Evolutionary conservation across 2,329 filamentous ascomycete genomes (phyloP).

Genomic region (Xylaria arbuscula): DNA sequence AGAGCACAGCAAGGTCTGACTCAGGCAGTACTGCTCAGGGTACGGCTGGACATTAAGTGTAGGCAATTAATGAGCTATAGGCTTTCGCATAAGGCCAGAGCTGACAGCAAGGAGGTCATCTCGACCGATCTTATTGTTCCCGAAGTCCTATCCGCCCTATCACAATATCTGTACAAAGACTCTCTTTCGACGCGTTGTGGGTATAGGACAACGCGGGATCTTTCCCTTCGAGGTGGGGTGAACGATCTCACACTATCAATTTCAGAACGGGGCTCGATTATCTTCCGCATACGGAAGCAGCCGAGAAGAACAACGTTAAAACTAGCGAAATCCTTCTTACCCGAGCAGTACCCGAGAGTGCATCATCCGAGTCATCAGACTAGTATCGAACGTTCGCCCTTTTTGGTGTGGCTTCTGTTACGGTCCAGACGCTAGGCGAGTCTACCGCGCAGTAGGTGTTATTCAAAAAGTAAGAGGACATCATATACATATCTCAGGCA

Average conservation of each 20-base stretch:
- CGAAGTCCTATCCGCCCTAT: constrained; percentile 2
- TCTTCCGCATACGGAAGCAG: constrained; percentile 24
- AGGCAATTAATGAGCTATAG: not conserved
- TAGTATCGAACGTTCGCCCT: constrained; percentile 27
- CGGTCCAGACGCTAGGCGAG: constrained; percentile 20
- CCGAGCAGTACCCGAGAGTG: constrained; percentile 6
- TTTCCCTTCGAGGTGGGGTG: constrained; percentile 6
- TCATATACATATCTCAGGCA: constrained; percentile 3
- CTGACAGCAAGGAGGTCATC: not conserved
- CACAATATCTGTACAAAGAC: not conserved
- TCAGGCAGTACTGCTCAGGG: not conserved
- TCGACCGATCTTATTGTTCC: not conserved
- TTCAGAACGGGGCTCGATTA: constrained; percentile 7
- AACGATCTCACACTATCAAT: not conserved
- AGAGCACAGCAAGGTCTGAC: constrained; percentile 14
- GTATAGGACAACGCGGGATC: not conserved
- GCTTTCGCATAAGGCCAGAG: not conserved
- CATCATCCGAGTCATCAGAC: constrained; percentile 23
- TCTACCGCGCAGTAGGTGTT: not conserved
- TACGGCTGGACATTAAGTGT: constrained; percentile 45
- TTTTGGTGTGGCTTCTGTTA: constrained; percentile 5
- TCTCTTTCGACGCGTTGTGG: constrained; percentile 1
- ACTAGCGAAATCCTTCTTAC: not conserved
- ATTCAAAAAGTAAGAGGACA: not conserved
- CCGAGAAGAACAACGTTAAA: not conserved